These are phyloP conservation scores for Parastagonospora nodorum DNA, from an alignment of 2,329 filamentous ascomycete genomes.

Conservation along the genomic window DNA sequence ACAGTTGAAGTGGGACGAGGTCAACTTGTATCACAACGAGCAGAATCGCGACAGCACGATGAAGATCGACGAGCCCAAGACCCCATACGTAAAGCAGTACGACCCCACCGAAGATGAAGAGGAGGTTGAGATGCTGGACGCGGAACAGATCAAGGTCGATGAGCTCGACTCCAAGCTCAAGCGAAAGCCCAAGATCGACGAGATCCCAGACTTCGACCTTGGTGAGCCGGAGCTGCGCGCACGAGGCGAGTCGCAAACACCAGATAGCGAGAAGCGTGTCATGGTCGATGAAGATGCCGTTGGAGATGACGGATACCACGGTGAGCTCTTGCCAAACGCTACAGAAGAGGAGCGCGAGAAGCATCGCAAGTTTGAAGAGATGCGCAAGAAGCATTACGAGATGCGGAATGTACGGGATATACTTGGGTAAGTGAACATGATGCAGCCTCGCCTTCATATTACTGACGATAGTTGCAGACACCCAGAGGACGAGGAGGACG, in stretches of 20 bases:
- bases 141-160: constrained; percentile 71
- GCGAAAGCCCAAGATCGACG: constrained; percentile 61
- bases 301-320: constrained; percentile 55
- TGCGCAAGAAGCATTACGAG: constrained; percentile 97
- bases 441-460: background rate
- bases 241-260: constrained; percentile 36
- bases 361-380: constrained; percentile 86
- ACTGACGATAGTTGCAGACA: constrained; percentile 21
- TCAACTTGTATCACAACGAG: constrained; percentile 94
- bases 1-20: constrained; percentile 97
- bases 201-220: constrained; percentile 89
- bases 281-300: constrained; percentile 67
- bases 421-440: constrained; percentile 64
- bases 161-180: constrained; percentile 64
- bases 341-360: constrained; percentile 80
- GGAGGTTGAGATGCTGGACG: constrained; percentile 69
- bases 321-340: constrained; percentile 61
- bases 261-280: constrained; percentile 72
- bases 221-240: constrained; percentile 79
- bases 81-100: constrained; percentile 91
- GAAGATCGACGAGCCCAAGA: constrained; percentile 99
- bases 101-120: constrained; percentile 87
- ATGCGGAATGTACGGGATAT: constrained; percentile 93
- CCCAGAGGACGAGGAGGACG: constrained; percentile 30
- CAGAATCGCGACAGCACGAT: constrained; percentile 94